phyloP scores from a whole-genome alignment of 371 early-diverging fungal species.

The Mucor indicus region DNA sequence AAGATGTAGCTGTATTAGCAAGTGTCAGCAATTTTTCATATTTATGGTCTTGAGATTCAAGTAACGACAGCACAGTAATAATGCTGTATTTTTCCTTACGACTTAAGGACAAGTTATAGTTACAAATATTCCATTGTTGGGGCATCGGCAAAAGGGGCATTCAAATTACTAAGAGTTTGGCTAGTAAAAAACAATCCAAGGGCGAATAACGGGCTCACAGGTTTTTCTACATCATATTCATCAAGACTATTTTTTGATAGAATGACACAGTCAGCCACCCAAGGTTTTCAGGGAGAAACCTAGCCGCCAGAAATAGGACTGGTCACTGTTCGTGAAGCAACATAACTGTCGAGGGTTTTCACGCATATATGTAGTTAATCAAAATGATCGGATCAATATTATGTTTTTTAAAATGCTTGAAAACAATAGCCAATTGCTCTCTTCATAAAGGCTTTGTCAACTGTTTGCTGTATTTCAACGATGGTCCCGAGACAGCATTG shows the following conservation, averaged over 20 bases:
- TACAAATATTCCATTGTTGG: constrained; percentile 11
- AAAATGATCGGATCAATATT: constrained; percentile 1
- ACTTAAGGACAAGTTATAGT: neutral
- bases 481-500: constrained; percentile 5
- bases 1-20: constrained; percentile 4
- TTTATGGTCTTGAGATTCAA: constrained; percentile 8
- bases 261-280: constrained; percentile 7
- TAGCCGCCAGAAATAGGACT: constrained; percentile 4
- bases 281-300: constrained; percentile 6
- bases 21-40: constrained; percentile 3
- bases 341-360: neutral
- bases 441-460: constrained; percentile 6
- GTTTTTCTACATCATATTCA: neutral
- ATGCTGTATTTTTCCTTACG: neutral
- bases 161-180: neutral
- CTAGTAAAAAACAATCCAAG: constrained; percentile 5
- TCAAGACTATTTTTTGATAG: constrained; percentile 7
- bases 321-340: neutral
- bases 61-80: constrained; percentile 5
- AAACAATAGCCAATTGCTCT: constrained; percentile 1
- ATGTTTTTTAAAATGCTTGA: constrained; percentile 4
- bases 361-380: constrained; percentile 11
- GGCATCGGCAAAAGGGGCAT: neutral
- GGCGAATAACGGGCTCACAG: neutral
- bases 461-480: constrained; percentile 8